Base-by-base conservation (phyloP, 2,329 filamentous ascomycete genomes). In the Alternaria metachromatica region DNA sequence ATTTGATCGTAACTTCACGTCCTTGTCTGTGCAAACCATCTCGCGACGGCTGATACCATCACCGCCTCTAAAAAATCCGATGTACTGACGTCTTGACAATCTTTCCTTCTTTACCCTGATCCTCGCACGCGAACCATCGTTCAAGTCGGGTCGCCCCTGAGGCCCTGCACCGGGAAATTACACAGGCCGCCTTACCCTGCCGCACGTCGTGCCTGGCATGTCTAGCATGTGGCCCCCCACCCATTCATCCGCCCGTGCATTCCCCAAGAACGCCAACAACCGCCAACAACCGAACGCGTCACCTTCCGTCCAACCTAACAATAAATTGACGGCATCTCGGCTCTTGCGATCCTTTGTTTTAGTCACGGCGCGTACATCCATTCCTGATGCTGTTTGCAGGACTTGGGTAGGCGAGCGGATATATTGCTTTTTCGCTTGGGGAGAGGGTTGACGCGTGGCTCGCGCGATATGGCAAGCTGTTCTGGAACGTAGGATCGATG, bases 121-220 rank as follows among this genome's bases (percentile, higher is more conserved):
- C 20, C 15, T 53, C 49, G 28, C 37, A n/a, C 49, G 9, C 12
- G 49, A 23, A 37, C 49, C 13, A 21, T 0, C 30, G 49, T n/a
- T 23, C 37, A 41, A 41, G 37, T 41, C 37, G 37, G 13, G 49
- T 20, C 15, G 20, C 49, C 49, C 49, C 28, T 53, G 49, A 53
- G 49, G 41, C 49, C 49, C 49, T 53, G 49, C 33, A 21, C 30
- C 30, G 23, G 30, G 49, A 62, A 58, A 58, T 62, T 62, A 55
- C 54, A 33, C 53, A 28, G 44, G n/a, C 53, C 21, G 26, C 25
- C 53, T 48, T 28, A 20, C 18, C 58, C 44, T 25, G 13, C 37
- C n/a, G 23, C 37, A 41, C 3, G 2, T 41, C 37, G 37, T 41
- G 37, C 49, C n/a, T 41, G 37, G 50, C 57, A 58, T 44, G n/a